phyloP scores from a whole-genome alignment of 331 rosid species.

The Rhamnella rubrinervis region DNA sequence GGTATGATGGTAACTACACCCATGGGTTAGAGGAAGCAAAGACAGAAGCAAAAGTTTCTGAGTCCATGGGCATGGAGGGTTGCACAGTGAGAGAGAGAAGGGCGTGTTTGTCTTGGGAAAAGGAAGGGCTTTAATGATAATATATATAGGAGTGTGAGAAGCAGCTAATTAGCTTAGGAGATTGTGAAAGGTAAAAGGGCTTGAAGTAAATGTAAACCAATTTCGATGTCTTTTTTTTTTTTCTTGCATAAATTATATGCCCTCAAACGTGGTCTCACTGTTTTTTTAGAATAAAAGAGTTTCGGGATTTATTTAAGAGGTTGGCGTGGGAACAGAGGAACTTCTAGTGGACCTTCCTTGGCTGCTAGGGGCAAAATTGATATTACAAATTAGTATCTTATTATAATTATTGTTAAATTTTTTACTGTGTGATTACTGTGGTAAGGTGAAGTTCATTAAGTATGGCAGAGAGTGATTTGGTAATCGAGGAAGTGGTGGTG shows the following conservation, averaged over 20 bases:
- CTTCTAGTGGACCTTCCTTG: constrained; percentile 24
- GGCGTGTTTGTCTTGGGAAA: constrained; percentile 46
- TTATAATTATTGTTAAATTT: constrained; percentile 10
- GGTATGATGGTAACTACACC: background rate
- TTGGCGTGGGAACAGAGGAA: constrained; percentile 47
- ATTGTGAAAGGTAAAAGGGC: constrained; percentile 63
- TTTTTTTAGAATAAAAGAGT: no score
- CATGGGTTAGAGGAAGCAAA: constrained; percentile 8
- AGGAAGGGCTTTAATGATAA: constrained; percentile 44
- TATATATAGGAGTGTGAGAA: constrained; percentile 22
- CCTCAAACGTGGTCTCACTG: constrained; percentile 33
- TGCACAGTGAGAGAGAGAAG: constrained; percentile 14
- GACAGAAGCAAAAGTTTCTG: constrained; percentile 74
- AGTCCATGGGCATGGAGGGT: constrained; percentile 45
- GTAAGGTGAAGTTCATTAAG: constrained; percentile 41
- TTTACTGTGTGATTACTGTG: constrained; percentile 41
- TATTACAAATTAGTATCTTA: constrained; percentile 4
- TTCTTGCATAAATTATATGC: constrained; percentile 28
- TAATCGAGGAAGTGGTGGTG: constrained; percentile 73
- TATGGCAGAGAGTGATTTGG: constrained; percentile 43
- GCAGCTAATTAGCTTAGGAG: constrained; percentile 58
- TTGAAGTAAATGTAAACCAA: constrained; percentile 48
- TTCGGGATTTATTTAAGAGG: constrained; percentile 10
- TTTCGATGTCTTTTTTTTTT: constrained; percentile 36
- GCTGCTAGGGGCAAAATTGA: constrained; percentile 22